These are phyloP conservation scores for Suillus paluster DNA, from an alignment of 768 basidiomycete species.

Conservation along the genomic window DNA sequence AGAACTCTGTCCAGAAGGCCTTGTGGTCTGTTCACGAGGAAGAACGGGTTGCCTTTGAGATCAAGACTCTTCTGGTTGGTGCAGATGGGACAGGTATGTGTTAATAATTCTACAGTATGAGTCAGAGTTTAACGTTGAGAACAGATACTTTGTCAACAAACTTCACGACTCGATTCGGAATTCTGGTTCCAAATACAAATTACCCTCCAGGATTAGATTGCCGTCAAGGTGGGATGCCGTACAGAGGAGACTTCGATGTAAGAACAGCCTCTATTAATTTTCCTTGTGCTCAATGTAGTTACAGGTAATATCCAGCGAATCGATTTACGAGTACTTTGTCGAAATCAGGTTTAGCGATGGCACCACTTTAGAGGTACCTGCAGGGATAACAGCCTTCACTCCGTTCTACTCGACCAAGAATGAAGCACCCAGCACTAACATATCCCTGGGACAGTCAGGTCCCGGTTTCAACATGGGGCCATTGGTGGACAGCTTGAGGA, in stretches of 20 bases:
- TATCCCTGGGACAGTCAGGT: not conserved
- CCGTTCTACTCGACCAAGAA: conserved; percentile 8
- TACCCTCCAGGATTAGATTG: conserved; percentile 19
- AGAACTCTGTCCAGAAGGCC: conserved; percentile 9
- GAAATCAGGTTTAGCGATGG: conserved; percentile 20
- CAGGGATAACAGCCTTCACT: conserved; percentile 22
- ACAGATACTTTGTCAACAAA: not conserved
- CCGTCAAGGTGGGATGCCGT: not conserved
- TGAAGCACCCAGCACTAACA: not conserved
- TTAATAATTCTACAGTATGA: not conserved
- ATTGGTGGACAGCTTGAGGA: not conserved
- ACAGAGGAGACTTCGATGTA: not conserved
- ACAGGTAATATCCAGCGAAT: conserved; percentile 7
- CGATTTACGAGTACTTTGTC: conserved; percentile 23
- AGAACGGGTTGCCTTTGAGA: conserved; percentile 24
- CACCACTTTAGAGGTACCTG: conserved; percentile 17
- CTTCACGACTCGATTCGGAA: conserved; percentile 7
- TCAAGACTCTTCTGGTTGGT: conserved; percentile 1
- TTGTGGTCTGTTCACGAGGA: conserved; percentile 23
- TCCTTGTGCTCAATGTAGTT: not conserved
- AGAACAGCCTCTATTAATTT: not conserved
- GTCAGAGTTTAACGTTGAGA: conserved; percentile 12
- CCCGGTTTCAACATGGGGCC: not conserved
- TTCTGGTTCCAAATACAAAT: conserved; percentile 26
- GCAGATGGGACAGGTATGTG: not conserved